phyloP scores from a whole-genome alignment of 148 eudicot species.

The Silene uniflora region DNA sequence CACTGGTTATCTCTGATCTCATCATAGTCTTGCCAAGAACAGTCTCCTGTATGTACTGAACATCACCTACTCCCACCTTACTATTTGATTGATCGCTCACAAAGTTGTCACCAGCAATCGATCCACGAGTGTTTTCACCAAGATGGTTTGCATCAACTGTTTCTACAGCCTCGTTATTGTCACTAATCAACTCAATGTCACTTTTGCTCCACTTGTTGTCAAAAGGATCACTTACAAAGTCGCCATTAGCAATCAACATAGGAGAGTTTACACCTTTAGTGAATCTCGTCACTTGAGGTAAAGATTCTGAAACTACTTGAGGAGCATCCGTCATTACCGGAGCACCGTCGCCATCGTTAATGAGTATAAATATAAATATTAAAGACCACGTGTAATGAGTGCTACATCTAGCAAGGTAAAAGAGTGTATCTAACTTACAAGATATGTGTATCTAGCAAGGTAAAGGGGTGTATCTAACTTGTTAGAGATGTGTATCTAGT shows the following conservation, averaged over 20 bases:
- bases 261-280: too few relatives aligned
- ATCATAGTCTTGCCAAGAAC: neutral
- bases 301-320: slow-evolving; percentile 21
- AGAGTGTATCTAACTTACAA: too few relatives aligned
- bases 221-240: slow-evolving; percentile 38
- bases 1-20: neutral
- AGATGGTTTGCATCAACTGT: neutral
- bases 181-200: neutral
- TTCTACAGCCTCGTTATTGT: slow-evolving; percentile 8
- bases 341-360: too few relatives aligned
- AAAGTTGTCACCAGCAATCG: neutral
- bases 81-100: neutral
- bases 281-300: slow-evolving; percentile 18
- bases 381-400: too few relatives aligned
- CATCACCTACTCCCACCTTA: neutral
- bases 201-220: slow-evolving; percentile 16
- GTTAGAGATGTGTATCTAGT: too few relatives aligned
- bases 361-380: too few relatives aligned
- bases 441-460: too few relatives aligned
- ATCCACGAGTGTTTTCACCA: slow-evolving; percentile 11
- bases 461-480: too few relatives aligned
- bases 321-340: too few relatives aligned
- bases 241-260: slow-evolving; percentile 17
- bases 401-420: too few relatives aligned
- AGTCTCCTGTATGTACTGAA: neutral